Evolutionary conservation across 1,139 yeast genomes (phyloP), one percentile per base, ranked within the genome.

Genomic region (Insectozyma bohioensis): DNA sequence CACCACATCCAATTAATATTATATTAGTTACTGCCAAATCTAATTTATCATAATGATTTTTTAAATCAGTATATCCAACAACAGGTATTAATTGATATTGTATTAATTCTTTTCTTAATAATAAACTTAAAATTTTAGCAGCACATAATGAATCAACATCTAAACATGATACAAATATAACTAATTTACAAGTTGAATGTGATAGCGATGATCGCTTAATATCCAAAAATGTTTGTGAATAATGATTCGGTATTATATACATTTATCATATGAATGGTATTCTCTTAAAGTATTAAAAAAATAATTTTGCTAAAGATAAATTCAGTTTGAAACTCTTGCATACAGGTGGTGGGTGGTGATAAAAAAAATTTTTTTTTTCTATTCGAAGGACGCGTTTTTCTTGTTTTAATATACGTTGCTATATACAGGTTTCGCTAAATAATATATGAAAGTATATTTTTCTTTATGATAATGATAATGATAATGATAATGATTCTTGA

Each of bases 131-230:
- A 54, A 88, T 83, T 52, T 80, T 83, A 26, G 95, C 80, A 0
- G 95, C 86, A 62, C 97, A 92, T 17, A 94, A 65, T 26, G 97
- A 88, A 63, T 94, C 99, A 26, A 92, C 82, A 56, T 85, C 87
- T 46, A 90, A 67, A 58, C 96, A 86, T 6, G 97, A 85, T 22
- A 88, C 96, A 54, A 90, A 88, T 15, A 94, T 69, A 25, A 88
- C 90, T 38, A 92, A 64, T 49, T 85, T 85, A 54, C 97, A 92
- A 6, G 96, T 84, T 15, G 96, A 82, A 54, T 88, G 96, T 7
- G 95, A 82, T 33, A 86, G 61, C 8, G 88, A 80, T 10, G 79
- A 71, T 37, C 70, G 63, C 46, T 76, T 68, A 40, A 84, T 78
- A 34, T 74, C 78, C 36, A 72, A 70, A 51, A 80, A 83, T 8